Percentiles rank a stretch among this genome's conserved stretches.
Evolutionary conservation across 2,329 filamentous ascomycete species (phyloP).

Genomic region (Talaromyces piceae): DNA sequence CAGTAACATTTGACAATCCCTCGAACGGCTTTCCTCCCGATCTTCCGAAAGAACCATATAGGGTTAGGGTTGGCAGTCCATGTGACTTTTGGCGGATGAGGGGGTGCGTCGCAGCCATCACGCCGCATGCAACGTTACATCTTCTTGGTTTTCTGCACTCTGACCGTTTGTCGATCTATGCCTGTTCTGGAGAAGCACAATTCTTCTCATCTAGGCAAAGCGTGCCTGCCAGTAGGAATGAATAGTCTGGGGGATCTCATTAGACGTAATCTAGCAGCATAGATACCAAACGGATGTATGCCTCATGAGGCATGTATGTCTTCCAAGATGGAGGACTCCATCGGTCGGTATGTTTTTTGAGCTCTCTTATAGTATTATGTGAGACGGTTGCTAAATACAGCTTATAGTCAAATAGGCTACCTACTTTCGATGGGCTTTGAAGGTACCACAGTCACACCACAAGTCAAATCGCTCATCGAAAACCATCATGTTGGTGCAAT

Average conservation of each 20-base stretch:
- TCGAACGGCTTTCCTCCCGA: too few relatives aligned
- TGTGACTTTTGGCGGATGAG: not conserved
- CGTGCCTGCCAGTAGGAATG: not conserved
- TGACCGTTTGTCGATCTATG: not conserved
- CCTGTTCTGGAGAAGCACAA: not conserved
- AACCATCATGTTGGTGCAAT: slow-evolving; percentile 6
- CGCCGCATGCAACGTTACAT: not conserved
- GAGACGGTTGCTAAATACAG: not conserved
- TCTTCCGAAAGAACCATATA: too few relatives aligned
- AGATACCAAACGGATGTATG: too few relatives aligned
- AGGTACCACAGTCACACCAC: slow-evolving; percentile 10
- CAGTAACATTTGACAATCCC: too few relatives aligned
- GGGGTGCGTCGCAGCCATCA: not conserved
- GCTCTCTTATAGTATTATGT: not conserved
- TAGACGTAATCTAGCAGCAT: too few relatives aligned
- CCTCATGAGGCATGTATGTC: not conserved
- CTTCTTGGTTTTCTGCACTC: not conserved
- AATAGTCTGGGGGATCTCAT: not conserved
- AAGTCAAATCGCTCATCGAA: slow-evolving; percentile 9
- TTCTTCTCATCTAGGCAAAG: not conserved
- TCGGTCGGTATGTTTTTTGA: not conserved
- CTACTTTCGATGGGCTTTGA: slow-evolving; percentile 11
- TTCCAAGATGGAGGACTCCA: not conserved
- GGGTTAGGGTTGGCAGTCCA: not conserved
- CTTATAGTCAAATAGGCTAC: slow-evolving; percentile 4